These are phyloP conservation scores for Lentinula guzmanii DNA, from an alignment of 768 basidiomycete genomes.

Conservation along the genomic window DNA sequence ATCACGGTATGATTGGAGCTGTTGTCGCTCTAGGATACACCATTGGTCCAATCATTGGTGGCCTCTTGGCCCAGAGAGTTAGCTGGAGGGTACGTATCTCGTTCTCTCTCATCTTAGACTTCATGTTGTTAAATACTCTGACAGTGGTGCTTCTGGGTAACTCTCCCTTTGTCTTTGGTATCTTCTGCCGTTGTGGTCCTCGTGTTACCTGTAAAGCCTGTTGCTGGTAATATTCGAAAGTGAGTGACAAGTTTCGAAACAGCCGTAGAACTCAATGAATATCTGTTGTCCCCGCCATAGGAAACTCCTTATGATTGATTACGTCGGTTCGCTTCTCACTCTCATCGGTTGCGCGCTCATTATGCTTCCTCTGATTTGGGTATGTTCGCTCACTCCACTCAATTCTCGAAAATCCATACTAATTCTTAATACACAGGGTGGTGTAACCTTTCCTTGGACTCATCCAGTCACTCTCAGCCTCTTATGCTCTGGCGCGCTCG, in stretches of 20 bases:
- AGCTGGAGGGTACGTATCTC: constrained; percentile 47
- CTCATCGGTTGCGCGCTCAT: constrained; percentile 57
- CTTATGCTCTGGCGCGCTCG: constrained; percentile 48
- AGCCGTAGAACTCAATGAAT: neutral
- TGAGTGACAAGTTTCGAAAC: constrained; percentile 10
- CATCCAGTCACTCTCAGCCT: constrained; percentile 60
- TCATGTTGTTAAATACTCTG: neutral
- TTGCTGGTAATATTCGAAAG: constrained; percentile 55
- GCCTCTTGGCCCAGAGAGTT: constrained; percentile 53
- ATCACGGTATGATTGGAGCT: constrained; percentile 67
- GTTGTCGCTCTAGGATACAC: constrained; percentile 54
- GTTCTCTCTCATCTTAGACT: neutral
- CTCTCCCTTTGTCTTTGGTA: constrained; percentile 50
- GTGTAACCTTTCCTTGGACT: constrained; percentile 66
- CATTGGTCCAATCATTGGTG: constrained; percentile 64
- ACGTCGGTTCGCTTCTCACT: constrained; percentile 51
- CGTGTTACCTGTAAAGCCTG: constrained; percentile 60
- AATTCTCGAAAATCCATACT: neutral
- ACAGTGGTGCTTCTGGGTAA: constrained; percentile 75
- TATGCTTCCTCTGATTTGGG: constrained; percentile 71
- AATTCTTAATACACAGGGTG: constrained; percentile 40
- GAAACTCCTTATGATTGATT: constrained; percentile 67
- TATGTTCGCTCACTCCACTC: constrained; percentile 13
- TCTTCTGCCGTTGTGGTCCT: constrained; percentile 55
- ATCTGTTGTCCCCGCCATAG: constrained; percentile 18